These are phyloP conservation scores for Psilocybe mexicana DNA, from an alignment of 1,284 basidiomycete species.

Conservation along the genomic window DNA sequence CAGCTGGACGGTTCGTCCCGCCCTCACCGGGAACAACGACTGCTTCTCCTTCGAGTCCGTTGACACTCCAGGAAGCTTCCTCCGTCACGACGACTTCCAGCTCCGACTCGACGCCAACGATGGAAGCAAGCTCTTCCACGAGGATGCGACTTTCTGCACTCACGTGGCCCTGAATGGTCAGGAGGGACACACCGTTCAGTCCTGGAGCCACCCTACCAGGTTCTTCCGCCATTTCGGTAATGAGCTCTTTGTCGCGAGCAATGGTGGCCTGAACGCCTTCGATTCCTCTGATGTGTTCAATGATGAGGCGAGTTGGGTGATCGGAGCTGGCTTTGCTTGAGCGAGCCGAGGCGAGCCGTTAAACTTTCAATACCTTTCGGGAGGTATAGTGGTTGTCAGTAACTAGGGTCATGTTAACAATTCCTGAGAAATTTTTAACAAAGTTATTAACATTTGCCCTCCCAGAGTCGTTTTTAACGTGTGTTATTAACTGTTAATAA, in stretches of 20 bases:
- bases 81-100: slow-evolving; percentile 9
- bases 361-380: too few relatives aligned
- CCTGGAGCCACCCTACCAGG: slow-evolving; percentile 12
- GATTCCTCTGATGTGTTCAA: slow-evolving; percentile 10
- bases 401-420: too few relatives aligned
- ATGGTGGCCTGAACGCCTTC: slow-evolving; percentile 10
- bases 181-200: slow-evolving; percentile 6
- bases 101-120: slow-evolving; percentile 13
- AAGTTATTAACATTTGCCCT: too few relatives aligned
- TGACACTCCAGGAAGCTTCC: slow-evolving; percentile 13
- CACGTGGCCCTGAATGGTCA: slow-evolving; percentile 12
- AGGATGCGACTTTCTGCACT: slow-evolving; percentile 13
- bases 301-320: slow-evolving; percentile 12
- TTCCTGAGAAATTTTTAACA: too few relatives aligned
- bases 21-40: slow-evolving; percentile 11
- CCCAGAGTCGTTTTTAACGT: too few relatives aligned
- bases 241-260: slow-evolving; percentile 6
- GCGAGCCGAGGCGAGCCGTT: not conserved
- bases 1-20: slow-evolving; percentile 13
- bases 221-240: slow-evolving; percentile 10
- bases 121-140: slow-evolving; percentile 12
- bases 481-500: too few relatives aligned
- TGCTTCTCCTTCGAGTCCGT: slow-evolving; percentile 14
- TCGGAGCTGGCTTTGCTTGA: slow-evolving; percentile 12
- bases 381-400: too few relatives aligned